Evolutionary conservation across 1,284 basidiomycete species (phyloP).

Genomic region (Cutaneotrichosporon curvatum): DNA sequence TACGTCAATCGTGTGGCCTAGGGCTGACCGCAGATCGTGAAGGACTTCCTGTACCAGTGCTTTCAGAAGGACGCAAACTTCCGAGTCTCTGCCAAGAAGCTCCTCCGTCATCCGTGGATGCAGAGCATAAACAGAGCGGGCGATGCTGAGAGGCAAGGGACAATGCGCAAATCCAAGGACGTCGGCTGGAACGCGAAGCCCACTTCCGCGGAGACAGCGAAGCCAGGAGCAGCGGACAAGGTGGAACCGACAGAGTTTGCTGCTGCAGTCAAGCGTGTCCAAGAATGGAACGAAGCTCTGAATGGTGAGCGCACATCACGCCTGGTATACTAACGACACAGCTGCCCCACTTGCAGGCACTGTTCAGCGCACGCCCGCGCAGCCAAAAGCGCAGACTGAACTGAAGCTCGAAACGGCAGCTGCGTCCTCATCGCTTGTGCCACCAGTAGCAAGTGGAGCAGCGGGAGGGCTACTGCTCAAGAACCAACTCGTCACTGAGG

Average conservation of each 20-base stretch:
- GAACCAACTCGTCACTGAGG: constrained; percentile 66
- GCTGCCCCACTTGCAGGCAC: constrained; percentile 42
- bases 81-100: constrained; percentile 85
- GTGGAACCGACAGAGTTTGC: constrained; percentile 62
- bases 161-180: background rate
- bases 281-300: constrained; percentile 96
- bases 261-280: constrained; percentile 87
- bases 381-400: constrained; percentile 3
- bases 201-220: constrained; percentile 34
- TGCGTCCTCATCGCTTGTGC: background rate
- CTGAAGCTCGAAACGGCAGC: background rate
- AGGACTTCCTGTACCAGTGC: constrained; percentile 93
- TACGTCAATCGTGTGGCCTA: constrained; percentile 21
- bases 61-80: constrained; percentile 97
- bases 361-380: constrained; percentile 16
- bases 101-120: constrained; percentile 95
- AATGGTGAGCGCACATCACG: constrained; percentile 57
- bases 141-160: background rate
- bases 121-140: constrained; percentile 51
- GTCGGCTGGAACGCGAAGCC: background rate
- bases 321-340: background rate
- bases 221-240: constrained; percentile 36
- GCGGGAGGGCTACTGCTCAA: constrained; percentile 30
- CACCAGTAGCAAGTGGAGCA: constrained; percentile 3
- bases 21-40: constrained; percentile 60